phyloP scores from a whole-genome alignment of 2,329 filamentous ascomycete genomes.

The Fusarium hostae region DNA sequence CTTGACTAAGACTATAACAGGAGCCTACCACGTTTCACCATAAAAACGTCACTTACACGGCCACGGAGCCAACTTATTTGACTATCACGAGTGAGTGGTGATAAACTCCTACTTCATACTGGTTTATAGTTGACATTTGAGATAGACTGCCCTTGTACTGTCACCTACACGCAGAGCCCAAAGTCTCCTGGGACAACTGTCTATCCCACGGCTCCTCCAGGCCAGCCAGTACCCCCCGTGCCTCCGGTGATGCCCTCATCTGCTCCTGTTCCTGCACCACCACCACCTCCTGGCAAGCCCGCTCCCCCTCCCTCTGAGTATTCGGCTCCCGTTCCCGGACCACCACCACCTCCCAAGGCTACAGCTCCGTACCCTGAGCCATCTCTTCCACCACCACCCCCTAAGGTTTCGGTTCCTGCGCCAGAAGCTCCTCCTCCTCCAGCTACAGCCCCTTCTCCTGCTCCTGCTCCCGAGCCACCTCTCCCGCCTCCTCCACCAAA shows the following conservation, averaged over 20 bases:
- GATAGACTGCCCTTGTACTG: conserved; percentile 60
- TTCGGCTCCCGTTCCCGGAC: neutral
- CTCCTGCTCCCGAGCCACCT: neutral
- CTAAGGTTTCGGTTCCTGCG: neutral
- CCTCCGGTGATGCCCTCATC: neutral
- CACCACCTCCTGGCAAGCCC: neutral
- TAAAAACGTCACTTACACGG: conserved; percentile 58
- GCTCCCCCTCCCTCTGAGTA: conserved; percentile 1
- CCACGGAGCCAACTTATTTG: conserved; percentile 54
- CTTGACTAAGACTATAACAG: conserved; percentile 22
- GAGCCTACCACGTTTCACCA: conserved; percentile 50
- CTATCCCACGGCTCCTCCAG: conserved; percentile 1
- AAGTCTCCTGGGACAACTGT: neutral
- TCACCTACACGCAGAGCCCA: conserved; percentile 45
- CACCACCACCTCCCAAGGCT: neutral
- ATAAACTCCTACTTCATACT: neutral
- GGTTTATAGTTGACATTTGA: conserved; percentile 38
- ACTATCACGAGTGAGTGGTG: conserved; percentile 57
- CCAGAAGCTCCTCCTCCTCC: neutral
- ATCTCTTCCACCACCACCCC: neutral
- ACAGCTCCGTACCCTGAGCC: neutral
- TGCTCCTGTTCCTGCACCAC: neutral
- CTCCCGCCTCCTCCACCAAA: neutral
- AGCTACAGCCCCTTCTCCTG: neutral
- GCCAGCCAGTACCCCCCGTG: neutral